Evolutionary conservation across 495 filamentous ascomycete genomes (phyloP).

Genomic region (Aspergillus affinis): DNA sequence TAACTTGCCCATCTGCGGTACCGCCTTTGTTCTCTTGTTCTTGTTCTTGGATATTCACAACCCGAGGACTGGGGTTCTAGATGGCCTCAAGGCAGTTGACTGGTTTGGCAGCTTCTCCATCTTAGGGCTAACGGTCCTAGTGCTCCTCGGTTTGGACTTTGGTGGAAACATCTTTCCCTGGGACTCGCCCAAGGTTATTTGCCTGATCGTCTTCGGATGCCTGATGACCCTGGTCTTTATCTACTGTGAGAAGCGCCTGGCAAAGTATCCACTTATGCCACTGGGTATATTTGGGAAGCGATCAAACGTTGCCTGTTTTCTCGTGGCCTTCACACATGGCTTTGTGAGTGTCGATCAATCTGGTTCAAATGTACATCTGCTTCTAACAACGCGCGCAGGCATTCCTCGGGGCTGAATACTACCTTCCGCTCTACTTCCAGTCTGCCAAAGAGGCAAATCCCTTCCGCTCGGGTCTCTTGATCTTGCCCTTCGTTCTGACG

Average conservation of each 20-base stretch:
- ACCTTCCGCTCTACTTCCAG: conserved; percentile 60
- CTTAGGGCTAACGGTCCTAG: conserved; percentile 70
- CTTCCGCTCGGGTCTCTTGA: conserved; percentile 50
- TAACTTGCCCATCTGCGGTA: conserved; percentile 62
- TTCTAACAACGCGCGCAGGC: conserved; percentile 24
- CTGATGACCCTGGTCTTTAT: conserved; percentile 63
- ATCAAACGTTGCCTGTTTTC: conserved; percentile 59
- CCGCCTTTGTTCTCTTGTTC: conserved; percentile 56
- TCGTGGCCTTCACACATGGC: conserved; percentile 53
- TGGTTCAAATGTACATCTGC: background rate
- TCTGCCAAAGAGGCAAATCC: conserved; percentile 50
- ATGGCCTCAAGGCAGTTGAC: conserved; percentile 74
- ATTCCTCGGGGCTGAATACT: conserved; percentile 56
- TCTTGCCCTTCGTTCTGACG: conserved; percentile 52
- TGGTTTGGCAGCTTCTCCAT: conserved; percentile 71
- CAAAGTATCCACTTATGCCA: conserved; percentile 77
- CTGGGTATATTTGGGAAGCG: conserved; percentile 59
- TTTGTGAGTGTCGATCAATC: conserved; percentile 38
- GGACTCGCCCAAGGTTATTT: conserved; percentile 72
- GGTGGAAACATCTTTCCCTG: conserved; percentile 73
- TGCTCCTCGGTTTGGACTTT: conserved; percentile 74
- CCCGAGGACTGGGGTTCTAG: conserved; percentile 51
- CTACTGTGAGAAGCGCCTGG: conserved; percentile 66
- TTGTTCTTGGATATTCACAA: conserved; percentile 61
- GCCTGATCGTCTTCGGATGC: conserved; percentile 71